Percentiles rank a stretch among this genome's conserved stretches.
phyloP scores from a whole-genome alignment of 75 land plant genomes.

The Pseudotsuga menziesii region DNA sequence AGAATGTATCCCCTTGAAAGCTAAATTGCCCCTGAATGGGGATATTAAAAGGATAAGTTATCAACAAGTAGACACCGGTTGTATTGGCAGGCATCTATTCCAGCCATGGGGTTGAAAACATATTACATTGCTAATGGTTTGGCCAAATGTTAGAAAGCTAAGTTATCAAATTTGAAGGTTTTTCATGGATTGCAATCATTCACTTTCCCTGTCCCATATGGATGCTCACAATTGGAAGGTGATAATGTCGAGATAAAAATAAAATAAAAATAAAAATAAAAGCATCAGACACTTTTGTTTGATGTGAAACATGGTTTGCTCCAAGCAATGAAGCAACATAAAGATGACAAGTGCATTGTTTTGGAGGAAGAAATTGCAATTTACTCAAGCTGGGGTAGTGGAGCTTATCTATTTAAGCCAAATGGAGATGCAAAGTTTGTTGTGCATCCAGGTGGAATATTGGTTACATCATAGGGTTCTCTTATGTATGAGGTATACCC shows the following conservation, averaged over 20 bases:
- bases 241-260: constrained; percentile 51
- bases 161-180: constrained; percentile 44
- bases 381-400: constrained; percentile 87
- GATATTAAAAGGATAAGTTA: constrained; percentile 24
- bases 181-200: constrained; percentile 23
- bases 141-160: constrained; percentile 61
- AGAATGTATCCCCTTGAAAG: constrained; percentile 66
- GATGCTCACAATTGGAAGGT: constrained; percentile 46
- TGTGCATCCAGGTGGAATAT: constrained; percentile 46
- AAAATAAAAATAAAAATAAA: no score
- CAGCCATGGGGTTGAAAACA: constrained; percentile 86
- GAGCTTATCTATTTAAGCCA: constrained; percentile 92
- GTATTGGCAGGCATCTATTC: constrained; percentile 69
- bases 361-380: constrained; percentile 82
- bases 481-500: constrained; percentile 72
- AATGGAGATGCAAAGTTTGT: constrained; percentile 73
- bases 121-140: constrained; percentile 63
- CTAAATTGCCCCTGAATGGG: constrained; percentile 86
- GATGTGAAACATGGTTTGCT: constrained; percentile 63
- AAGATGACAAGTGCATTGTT: constrained; percentile 30
- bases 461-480: constrained; percentile 60
- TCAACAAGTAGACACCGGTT: constrained; percentile 73
- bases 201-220: constrained; percentile 67
- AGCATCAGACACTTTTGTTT: constrained; percentile 52
- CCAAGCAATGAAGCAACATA: constrained; percentile 22